Evolutionary conservation across 2,329 filamentous ascomycete genomes (phyloP), one percentile per base, ranked within the genome.

Genomic region (Microascus cirrosus): DNA sequence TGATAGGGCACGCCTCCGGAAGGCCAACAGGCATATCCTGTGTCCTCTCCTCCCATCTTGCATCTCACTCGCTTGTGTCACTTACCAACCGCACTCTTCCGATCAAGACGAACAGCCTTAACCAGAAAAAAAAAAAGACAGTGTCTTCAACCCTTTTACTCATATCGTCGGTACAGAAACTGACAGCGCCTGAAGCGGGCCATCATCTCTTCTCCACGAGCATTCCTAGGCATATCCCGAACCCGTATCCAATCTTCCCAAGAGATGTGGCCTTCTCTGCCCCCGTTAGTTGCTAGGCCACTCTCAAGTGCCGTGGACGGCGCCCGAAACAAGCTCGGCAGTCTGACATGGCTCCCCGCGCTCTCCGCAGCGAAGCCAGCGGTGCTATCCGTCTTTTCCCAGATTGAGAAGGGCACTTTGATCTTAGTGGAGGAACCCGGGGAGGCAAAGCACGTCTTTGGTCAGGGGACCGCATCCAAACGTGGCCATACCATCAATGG

Each of bases 381-480:
- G 6, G 70, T 80, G 24, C 69, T 74, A 48, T 73, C 74, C 2
- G 67, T 77, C 1, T 70, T 81, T 34, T 71, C 72, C 3, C 71
- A 70, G 50, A 77, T 81, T 55, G 70, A 79, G 57, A 62, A 69
- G 12, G 78, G 79, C 18, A 79, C 77, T 0, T 64, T 81, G 20
- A 61, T 78, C 15, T 65, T 81, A 20, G 69, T 76, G 13, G 78
- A 81, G 62, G 71, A 78, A 63, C 71, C 74, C 0, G 68, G 70
- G 0, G 73, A 72, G 5, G 69, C 73, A 39, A 71, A 70, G 57
- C 66, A 68, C 51, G 65, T 74, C 10, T 79, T 75, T 60, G 78
- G 79, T 1, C 69, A 81, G 65, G 70, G 77, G 64, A 63, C 78
- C 7, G 65, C 67, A 8, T 63, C 65, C 34, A 70, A 70, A 66